Conservation (phyloP, 192 early-diverging fungal genomes). For the Irineochytrium annulatum region DNA sequence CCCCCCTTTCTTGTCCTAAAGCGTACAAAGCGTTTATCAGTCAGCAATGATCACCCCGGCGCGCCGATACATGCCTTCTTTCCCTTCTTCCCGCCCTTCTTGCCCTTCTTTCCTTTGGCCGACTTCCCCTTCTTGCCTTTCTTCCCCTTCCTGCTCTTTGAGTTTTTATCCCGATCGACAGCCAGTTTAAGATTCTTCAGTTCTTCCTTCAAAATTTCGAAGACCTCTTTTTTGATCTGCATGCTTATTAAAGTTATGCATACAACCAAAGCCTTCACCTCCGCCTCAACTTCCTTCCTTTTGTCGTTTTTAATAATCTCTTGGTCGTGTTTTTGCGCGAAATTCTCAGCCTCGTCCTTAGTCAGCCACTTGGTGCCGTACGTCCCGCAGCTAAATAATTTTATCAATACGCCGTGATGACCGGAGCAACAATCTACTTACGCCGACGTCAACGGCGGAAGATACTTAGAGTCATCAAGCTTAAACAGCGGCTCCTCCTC, state of each 20-base stretch:
- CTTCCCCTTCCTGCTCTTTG: conserved; percentile 53
- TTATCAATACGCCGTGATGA: not conserved
- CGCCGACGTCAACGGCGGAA: conserved; percentile 39
- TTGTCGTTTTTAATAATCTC: conserved; percentile 61
- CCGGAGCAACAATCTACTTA: conserved; percentile 25
- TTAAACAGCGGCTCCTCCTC: conserved; percentile 46
- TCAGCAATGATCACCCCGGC: not conserved
- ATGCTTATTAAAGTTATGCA: too few species aligned
- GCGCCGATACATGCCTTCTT: conserved; percentile 42
- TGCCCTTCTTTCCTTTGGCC: conserved; percentile 42
- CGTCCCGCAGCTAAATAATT: conserved; percentile 14
- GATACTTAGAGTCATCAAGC: conserved; percentile 47
- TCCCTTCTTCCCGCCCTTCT: conserved; percentile 48
- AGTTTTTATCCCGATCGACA: conserved; percentile 48
- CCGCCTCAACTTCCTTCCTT: conserved; percentile 54
- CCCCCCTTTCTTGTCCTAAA: conserved; percentile 29
- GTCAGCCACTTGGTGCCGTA: conserved; percentile 44
- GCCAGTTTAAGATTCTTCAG: conserved; percentile 58
- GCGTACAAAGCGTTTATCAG: not conserved
- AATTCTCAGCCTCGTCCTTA: conserved; percentile 59
- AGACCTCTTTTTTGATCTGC: conserved; percentile 55
- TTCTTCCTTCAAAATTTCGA: conserved; percentile 58
- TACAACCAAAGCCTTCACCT: conserved; percentile 29
- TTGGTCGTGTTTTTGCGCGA: conserved; percentile 60
- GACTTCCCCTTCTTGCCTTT: conserved; percentile 35